Evolutionary conservation across 2,329 filamentous ascomycete species (phyloP).

Genomic region (Aspergillus neoniger): DNA sequence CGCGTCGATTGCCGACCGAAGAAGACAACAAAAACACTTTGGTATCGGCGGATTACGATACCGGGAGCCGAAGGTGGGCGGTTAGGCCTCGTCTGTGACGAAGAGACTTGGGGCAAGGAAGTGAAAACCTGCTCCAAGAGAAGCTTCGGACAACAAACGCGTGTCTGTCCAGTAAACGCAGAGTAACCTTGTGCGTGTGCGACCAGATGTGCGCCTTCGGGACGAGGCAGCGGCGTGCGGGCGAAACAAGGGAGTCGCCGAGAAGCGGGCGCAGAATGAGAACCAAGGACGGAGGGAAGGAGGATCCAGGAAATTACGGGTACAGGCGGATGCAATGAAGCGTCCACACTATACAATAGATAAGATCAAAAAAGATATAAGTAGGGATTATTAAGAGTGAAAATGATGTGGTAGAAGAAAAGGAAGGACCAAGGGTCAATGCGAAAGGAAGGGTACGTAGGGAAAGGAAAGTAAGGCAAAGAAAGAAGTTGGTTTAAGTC

Average conservation of each 20-base stretch:
- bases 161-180: conserved; percentile 20
- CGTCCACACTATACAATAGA: conserved; percentile 13
- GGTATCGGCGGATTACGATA: neutral
- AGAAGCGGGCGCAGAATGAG: neutral
- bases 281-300: conserved; percentile 3
- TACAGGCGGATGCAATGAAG: conserved; percentile 6
- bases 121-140: conserved; percentile 15
- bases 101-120: conserved; percentile 1
- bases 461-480: conserved; percentile 16
- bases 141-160: conserved; percentile 22
- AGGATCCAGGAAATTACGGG: conserved; percentile 7
- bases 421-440: neutral
- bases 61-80: neutral
- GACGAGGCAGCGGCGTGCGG: conserved; percentile 15
- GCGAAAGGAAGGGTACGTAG: conserved; percentile 9
- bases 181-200: conserved; percentile 20
- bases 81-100: conserved; percentile 6
- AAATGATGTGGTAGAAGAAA: neutral
- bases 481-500: conserved; percentile 12
- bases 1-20: conserved; percentile 11
- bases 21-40: conserved; percentile 6
- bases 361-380: conserved; percentile 9
- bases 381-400: neutral
- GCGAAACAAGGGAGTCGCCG: conserved; percentile 17
- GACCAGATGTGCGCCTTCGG: conserved; percentile 19